Evolutionary conservation across 371 early-diverging fungal genomes (phyloP), one percentile per base, ranked within the genome.

Genomic region (Mucor indicus): DNA sequence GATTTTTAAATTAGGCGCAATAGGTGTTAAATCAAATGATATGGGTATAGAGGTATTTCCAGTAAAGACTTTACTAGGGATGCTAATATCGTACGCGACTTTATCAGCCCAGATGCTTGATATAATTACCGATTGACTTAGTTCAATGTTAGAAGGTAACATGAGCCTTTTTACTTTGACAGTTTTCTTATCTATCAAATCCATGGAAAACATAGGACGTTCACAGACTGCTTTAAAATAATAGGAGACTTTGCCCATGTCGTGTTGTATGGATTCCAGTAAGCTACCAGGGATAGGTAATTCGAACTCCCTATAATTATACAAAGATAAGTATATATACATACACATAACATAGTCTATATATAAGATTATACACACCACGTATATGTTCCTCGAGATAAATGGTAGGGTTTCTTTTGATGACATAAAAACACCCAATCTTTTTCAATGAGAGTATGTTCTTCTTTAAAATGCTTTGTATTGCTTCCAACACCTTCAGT

Each of bases 241-340:
- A 36, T 67, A 72, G 2, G 22, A 20, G 2, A 72, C 60, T 38
- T 55, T 44, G 10, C 56, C 59, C 39, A 63, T 50, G 19, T 54
- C 55, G 25, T 63, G 57, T 12, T 68, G 46, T 11, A 76, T 57
- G 2, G 68, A 54, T 31, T 67, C 62, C 7, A 73, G 77, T 21
- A 70, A 32, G 45, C 62, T 38, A 17, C 69, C 62, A n/a, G 72
- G 70, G 19, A 76, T 29, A 6, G 62, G 59, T 27, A 70, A 29
- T 43, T 62, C 58, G 44, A 75, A 71, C 20, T 65, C 56, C 67
- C 67, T 67, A 19, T 41, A 6, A n/a, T 35, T 11, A 35, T 16
- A 45, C 16, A 50, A 36, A 35, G 25, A 41, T 21, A 38, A 20
- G 16, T 4, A 37, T 22, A n/a, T 15, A 38, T 20, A 44, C 19